phyloP scores from a whole-genome alignment of 768 basidiomycete genomes.

The Dacryopinax primogenitus region DNA sequence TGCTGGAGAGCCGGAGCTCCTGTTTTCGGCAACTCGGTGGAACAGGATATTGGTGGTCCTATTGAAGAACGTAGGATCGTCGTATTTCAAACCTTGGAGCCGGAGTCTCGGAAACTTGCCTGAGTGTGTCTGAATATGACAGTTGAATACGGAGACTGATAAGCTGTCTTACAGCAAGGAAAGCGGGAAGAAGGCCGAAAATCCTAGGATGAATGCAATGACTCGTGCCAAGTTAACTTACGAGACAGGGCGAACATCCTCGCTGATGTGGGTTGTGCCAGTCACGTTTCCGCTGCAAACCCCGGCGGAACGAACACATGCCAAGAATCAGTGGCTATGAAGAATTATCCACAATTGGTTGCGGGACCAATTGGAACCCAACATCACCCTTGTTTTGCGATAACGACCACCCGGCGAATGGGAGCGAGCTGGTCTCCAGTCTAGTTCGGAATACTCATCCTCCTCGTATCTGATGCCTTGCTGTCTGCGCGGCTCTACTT shows the following conservation, averaged over 20 bases:
- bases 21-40: too few relatives aligned
- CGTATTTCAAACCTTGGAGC: too few relatives aligned
- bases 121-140: too few relatives aligned
- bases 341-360: background rate
- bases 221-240: too few relatives aligned
- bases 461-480: background rate
- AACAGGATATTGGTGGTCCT: too few relatives aligned
- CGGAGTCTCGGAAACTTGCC: background rate
- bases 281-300: slow-evolving; percentile 5
- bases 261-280: too few relatives aligned
- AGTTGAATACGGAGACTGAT: background rate
- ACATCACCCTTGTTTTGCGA: background rate
- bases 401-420: background rate
- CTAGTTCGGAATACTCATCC: background rate
- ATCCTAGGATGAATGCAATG: too few relatives aligned
- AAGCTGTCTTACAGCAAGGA: background rate
- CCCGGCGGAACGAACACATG: background rate
- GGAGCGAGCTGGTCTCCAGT: background rate
- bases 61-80: too few relatives aligned
- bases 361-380: background rate
- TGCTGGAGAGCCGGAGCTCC: too few relatives aligned
- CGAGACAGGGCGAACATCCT: too few relatives aligned
- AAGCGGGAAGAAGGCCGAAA: background rate
- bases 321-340: background rate
- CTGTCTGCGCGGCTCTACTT: background rate